Evolutionary conservation across 2,329 filamentous ascomycete genomes (phyloP), one percentile per base, ranked within the genome.

Genomic region (Talaromyces sp.): DNA sequence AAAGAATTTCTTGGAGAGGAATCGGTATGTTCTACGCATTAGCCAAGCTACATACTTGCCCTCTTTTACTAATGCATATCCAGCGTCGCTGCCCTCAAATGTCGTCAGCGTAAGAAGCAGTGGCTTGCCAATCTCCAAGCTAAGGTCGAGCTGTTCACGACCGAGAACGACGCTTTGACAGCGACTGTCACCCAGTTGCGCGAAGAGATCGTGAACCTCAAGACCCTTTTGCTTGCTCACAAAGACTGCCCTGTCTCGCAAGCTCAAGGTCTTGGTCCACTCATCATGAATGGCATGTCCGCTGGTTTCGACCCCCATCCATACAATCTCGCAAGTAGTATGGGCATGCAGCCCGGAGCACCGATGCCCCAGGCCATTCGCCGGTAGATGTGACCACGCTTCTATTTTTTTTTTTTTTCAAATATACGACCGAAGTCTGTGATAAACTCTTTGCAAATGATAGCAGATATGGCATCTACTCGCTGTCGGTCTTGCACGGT

Each of bases 21-120:
- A 99, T 76, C 88, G 93, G 93, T 96, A 86, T 71, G 86, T 79
- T 31, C 25, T 50, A 58, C 28, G 7, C n/a, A 23, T 14, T 35
- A 35, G 8, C 7, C 50, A 37, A 4, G 56, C 21, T n/a, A 16
- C 8, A 12, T 33, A 5, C 21, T 23, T n/a, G 50, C 5, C 25
- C 21, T 25, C 3, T 18, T 16, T 37, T 40, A 33, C 57, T 63
- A 64, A 64, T 25, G 21, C 2, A 2, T 31, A 33, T 56, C 7
- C 67, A 97, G 95, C 73, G 92, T 99, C 67, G 95, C 95, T 66
- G 95, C 95, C 2, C 82, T 99, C 64, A 99, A 99, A 74, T 99
- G 95, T 77, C 89, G 95, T 65, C 95, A 99, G 76, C 87, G 95
- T 21, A 99, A 99, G 83, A 99, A 99, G 83, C 95, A 98, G 75